Percentiles rank a stretch among this genome's conserved stretches.
These are phyloP conservation scores for Triglochin maritima DNA, from an alignment of 106 monocot species.

Conservation along the genomic window DNA sequence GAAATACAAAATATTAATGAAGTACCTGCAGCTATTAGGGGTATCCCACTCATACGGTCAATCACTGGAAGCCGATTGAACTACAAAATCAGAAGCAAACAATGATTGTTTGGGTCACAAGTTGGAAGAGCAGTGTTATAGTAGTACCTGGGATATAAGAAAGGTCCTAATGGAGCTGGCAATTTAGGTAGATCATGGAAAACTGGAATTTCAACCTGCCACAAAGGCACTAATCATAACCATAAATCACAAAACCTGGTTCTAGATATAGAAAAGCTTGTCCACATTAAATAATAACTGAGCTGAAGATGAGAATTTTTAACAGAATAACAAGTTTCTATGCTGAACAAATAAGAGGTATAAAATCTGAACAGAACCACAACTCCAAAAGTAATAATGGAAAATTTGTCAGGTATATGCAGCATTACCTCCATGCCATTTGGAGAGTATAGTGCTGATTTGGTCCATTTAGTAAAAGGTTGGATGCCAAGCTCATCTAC, in stretches of 20 bases:
- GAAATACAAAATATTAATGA: neutral
- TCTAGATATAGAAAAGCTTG: neutral
- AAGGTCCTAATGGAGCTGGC: constrained; percentile 55
- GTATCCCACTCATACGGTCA: constrained; percentile 50
- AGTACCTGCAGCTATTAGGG: constrained; percentile 56
- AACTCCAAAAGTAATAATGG: neutral
- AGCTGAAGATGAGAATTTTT: neutral
- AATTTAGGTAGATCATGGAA: constrained; percentile 49
- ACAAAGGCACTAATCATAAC: neutral
- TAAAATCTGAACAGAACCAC: neutral
- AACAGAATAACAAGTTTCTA: neutral
- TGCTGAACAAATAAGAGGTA: neutral
- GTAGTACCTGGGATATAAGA: constrained; percentile 51
- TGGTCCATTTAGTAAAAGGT: constrained; percentile 55
- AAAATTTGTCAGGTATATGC: neutral
- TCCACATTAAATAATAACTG: neutral
- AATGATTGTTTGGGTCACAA: neutral
- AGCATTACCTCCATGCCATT: constrained; percentile 43
- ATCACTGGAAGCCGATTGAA: constrained; percentile 40
- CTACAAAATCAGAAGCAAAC: constrained; percentile 7
- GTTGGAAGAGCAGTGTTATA: neutral
- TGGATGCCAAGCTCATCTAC: constrained; percentile 49
- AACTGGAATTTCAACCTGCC: constrained; percentile 56
- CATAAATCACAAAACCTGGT: neutral
- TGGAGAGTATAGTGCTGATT: constrained; percentile 39